phyloP scores from a whole-genome alignment of 148 eudicot species.

The Agrostemma githago region DNA sequence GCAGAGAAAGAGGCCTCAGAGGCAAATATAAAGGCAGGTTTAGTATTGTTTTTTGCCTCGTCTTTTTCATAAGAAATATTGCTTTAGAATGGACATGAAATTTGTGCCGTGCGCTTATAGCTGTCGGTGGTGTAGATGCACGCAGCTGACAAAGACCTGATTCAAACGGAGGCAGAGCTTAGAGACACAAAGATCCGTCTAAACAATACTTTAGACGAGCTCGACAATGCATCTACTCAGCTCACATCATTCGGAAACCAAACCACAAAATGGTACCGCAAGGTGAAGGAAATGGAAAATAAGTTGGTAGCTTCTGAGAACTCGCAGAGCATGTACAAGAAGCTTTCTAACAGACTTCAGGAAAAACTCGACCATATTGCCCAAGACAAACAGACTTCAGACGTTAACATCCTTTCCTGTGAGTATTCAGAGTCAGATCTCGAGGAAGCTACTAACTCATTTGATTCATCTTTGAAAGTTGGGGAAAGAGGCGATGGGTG shows the following conservation, averaged over 20 bases:
- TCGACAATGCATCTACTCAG: background rate
- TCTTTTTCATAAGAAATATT: background rate
- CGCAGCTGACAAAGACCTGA: background rate
- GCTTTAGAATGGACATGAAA: background rate
- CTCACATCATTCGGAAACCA: background rate
- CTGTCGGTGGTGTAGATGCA: background rate
- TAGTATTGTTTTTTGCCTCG: background rate
- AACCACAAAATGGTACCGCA: background rate
- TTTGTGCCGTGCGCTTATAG: background rate
- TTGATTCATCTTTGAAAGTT: slow-evolving; percentile 46
- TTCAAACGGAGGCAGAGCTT: background rate
- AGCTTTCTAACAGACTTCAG: slow-evolving; percentile 4
- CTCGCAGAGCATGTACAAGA: background rate
- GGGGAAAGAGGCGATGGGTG: slow-evolving; percentile 94
- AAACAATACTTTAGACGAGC: background rate
- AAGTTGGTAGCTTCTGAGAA: slow-evolving; percentile 1
- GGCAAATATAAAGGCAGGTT: slow-evolving; percentile 8
- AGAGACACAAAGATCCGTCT: background rate
- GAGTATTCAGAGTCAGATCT: slow-evolving; percentile 19
- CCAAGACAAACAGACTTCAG: background rate
- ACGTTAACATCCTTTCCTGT: background rate
- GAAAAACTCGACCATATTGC: background rate
- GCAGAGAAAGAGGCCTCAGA: slow-evolving; percentile 14
- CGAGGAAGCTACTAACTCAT: slow-evolving; percentile 53
- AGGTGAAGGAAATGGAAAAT: background rate